A percentile compares a stretch with the other conserved stretches of the same genome.
Evolutionary conservation across 352 stramenopile species (phyloP).

Genomic region (Phytopythium vexans): DNA sequence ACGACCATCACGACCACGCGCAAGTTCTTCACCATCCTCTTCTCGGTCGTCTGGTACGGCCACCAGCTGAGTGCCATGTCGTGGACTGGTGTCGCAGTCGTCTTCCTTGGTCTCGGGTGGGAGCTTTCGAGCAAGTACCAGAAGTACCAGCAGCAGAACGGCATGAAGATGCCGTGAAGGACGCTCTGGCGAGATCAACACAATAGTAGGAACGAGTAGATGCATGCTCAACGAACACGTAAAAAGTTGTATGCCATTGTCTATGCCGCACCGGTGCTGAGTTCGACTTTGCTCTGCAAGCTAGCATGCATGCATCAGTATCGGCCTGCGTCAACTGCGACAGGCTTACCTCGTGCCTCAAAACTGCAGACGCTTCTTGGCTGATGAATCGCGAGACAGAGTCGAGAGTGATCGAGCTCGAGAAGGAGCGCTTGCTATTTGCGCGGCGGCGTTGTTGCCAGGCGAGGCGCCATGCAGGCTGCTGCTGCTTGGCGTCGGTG

Average conservation of each 20-base stretch:
- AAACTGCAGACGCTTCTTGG: constrained; percentile 1
- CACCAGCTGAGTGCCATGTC: constrained; percentile 91
- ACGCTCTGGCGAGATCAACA: background rate
- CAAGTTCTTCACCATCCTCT: constrained; percentile 99
- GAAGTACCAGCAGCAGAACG: constrained; percentile 70
- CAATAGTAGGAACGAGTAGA: background rate
- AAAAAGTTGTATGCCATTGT: too few species aligned
- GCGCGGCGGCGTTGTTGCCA: constrained; percentile 4
- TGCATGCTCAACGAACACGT: background rate
- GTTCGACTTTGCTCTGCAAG: too few species aligned
- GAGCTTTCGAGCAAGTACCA: constrained; percentile 85
- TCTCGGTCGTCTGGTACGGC: constrained; percentile 96
- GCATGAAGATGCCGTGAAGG: constrained; percentile 25
- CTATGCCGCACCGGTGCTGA: too few species aligned
- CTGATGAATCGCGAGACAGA: background rate
- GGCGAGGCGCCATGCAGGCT: constrained; percentile 7
- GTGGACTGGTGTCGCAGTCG: constrained; percentile 89
- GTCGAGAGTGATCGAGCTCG: constrained; percentile 36
- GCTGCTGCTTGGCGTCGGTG: constrained; percentile 19
- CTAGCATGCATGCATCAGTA: background rate
- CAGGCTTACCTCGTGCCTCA: too few species aligned
- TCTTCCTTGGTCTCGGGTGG: constrained; percentile 89
- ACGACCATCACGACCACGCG: constrained; percentile 99
- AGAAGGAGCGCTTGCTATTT: constrained; percentile 10
- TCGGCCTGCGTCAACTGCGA: too few species aligned